Conservation (phyloP, 1,139 yeast genomes). For the Zhuliangozyma parablackwelliae region DNA sequence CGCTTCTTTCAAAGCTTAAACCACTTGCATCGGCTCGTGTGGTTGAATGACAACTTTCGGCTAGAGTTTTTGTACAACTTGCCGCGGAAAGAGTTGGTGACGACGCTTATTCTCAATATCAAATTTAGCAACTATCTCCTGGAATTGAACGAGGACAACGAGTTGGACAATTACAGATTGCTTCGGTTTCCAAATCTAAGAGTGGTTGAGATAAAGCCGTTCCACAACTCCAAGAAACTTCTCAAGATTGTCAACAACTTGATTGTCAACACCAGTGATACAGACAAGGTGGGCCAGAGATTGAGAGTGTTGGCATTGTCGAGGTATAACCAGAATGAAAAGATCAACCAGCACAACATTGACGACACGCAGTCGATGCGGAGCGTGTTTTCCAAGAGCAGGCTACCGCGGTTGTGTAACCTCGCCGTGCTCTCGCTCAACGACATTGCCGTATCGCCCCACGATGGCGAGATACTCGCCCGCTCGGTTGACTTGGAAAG, state of each 20-base stretch:
- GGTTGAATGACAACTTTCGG: constrained; percentile 34
- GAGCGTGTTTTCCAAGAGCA: constrained; percentile 11
- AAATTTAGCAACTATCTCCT: constrained; percentile 18
- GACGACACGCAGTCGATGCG: constrained; percentile 1
- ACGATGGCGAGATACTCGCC: constrained; percentile 20
- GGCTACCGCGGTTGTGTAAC: constrained; percentile 11
- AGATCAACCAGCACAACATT: not conserved
- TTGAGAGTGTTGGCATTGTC: constrained; percentile 18
- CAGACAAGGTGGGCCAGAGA: constrained; percentile 9
- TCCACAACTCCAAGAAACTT: constrained; percentile 17
- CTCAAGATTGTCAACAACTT: constrained; percentile 16
- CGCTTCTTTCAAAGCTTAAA: constrained; percentile 18
- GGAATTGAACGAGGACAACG: constrained; percentile 11
- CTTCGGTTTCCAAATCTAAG: constrained; percentile 21
- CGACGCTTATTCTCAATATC: constrained; percentile 22
- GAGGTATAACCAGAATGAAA: constrained; percentile 8
- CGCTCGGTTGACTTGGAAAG: constrained; percentile 18
- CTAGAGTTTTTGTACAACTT: constrained; percentile 21
- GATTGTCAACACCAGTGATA: constrained; percentile 12
- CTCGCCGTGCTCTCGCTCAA: constrained; percentile 23
- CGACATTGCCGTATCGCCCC: constrained; percentile 20
- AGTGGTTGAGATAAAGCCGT: constrained; percentile 27
- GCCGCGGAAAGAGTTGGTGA: constrained; percentile 16
- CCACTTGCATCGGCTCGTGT: constrained; percentile 23
- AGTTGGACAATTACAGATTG: constrained; percentile 3